A percentile compares a stretch with the other conserved stretches of the same genome.
phyloP scores from a whole-genome alignment of 352 stramenopile species.

The Globisporangium yorkense region DNA sequence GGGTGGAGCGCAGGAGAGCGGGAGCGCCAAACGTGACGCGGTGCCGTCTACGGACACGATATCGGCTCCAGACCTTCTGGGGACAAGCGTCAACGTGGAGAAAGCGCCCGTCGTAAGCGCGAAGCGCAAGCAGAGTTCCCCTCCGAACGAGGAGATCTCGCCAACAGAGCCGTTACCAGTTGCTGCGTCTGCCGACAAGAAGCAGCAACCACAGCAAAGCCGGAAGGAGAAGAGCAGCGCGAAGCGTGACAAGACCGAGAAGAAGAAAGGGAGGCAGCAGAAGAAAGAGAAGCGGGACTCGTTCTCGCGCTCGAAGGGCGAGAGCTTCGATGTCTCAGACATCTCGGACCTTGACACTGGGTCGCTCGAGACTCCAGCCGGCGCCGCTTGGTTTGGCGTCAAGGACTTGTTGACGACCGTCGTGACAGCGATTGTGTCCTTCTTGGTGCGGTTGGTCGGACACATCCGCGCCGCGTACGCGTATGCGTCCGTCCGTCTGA shows the following conservation, averaged over 20 bases:
- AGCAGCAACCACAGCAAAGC: not conserved
- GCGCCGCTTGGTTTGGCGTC: not conserved
- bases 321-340: conserved; percentile 24
- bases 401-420: not conserved
- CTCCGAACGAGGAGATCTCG: conserved; percentile 13
- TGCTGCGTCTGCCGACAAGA: not conserved
- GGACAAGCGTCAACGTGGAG: not conserved
- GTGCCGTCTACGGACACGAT: not conserved
- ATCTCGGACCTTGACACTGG: conserved; percentile 14
- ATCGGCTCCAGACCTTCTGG: not conserved
- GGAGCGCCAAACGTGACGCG: not conserved
- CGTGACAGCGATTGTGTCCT: not conserved
- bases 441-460: not conserved
- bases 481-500: conserved; percentile 15
- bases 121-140: not conserved
- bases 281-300: conserved; percentile 65
- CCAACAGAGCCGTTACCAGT: conserved; percentile 4
- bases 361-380: not conserved
- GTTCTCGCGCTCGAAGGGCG: conserved; percentile 27
- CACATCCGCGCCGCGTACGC: conserved; percentile 4
- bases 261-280: conserved; percentile 26
- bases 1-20: not conserved
- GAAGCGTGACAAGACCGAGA: conserved; percentile 24
- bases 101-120: not conserved
- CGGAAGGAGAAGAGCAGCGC: conserved; percentile 37